phyloP scores from a whole-genome alignment of 2,329 filamentous ascomycete genomes.

The Colletotrichum chlorophyti region DNA sequence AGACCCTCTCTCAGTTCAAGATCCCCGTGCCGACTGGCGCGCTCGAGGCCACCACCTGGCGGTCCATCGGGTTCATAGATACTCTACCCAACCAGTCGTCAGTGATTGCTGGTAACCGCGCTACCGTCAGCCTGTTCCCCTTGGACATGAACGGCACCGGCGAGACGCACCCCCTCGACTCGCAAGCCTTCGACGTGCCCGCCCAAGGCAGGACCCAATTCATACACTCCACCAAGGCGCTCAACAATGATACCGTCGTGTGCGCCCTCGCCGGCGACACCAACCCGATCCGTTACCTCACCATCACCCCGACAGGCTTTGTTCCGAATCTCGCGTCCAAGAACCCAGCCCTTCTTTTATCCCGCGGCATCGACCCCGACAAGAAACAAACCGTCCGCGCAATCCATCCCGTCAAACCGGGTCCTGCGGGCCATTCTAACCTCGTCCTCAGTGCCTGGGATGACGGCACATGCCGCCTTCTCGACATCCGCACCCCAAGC shows the following conservation, averaged over 20 bases:
- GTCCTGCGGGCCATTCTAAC: slow-evolving; percentile 39
- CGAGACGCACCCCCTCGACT: background rate
- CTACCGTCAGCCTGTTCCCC: slow-evolving; percentile 28
- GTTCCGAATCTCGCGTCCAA: slow-evolving; percentile 43
- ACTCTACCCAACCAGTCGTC: slow-evolving; percentile 15
- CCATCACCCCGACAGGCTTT: slow-evolving; percentile 53
- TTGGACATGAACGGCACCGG: slow-evolving; percentile 10
- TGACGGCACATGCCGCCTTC: slow-evolving; percentile 51
- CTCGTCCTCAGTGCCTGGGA: slow-evolving; percentile 60
- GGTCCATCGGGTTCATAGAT: slow-evolving; percentile 28
- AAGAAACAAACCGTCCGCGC: slow-evolving; percentile 51
- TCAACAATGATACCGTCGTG: slow-evolving; percentile 51
- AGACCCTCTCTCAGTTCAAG: slow-evolving; percentile 33
- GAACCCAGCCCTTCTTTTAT: slow-evolving; percentile 34
- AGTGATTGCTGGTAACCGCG: slow-evolving; percentile 27
- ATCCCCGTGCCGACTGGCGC: slow-evolving; percentile 37
- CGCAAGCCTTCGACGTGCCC: slow-evolving; percentile 13
- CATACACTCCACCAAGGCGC: slow-evolving; percentile 50
- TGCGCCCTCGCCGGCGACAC: slow-evolving; percentile 49
- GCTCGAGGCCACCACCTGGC: slow-evolving; percentile 37
- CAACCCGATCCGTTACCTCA: slow-evolving; percentile 53
- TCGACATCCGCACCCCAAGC: slow-evolving; percentile 56
- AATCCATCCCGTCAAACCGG: slow-evolving; percentile 49
- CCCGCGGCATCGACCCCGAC: slow-evolving; percentile 36
- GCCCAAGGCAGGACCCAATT: slow-evolving; percentile 30